Evolutionary conservation across 345 rosid genomes (phyloP).

Genomic region (Melastoma malabathricum): DNA sequence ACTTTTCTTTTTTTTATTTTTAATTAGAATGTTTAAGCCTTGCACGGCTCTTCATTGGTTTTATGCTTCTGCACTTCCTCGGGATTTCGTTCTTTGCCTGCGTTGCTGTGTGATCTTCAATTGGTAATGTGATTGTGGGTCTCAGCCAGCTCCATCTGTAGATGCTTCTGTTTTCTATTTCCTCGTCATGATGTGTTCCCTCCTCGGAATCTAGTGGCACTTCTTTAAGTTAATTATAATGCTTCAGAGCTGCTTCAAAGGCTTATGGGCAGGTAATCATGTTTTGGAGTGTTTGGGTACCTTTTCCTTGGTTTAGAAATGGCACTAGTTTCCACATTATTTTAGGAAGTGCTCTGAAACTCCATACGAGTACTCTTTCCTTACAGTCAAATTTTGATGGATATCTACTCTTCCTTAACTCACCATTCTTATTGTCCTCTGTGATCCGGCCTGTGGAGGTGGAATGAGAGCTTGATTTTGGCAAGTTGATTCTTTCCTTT

Average conservation of each 20-base stretch:
- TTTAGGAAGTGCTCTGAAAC: not conserved
- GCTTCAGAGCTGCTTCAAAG: conserved; percentile 45
- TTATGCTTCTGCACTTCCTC: conserved; percentile 64
- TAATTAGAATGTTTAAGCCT: conserved; percentile 43
- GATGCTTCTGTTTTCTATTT: conserved; percentile 43
- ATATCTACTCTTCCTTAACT: too few relatives aligned
- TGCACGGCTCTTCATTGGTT: conserved; percentile 74
- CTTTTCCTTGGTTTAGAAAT: not conserved
- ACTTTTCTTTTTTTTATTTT: conserved; percentile 20
- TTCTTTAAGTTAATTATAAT: conserved; percentile 34
- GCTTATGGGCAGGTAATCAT: conserved; percentile 47
- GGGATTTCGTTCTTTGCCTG: conserved; percentile 43
- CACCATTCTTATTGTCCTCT: too few relatives aligned
- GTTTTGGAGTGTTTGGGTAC: conserved; percentile 16
- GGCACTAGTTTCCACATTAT: not conserved
- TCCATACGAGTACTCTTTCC: too few relatives aligned
- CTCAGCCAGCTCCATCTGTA: conserved; percentile 37
- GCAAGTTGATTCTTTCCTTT: too few relatives aligned
- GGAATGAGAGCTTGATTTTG: too few relatives aligned
- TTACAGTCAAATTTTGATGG: too few relatives aligned
- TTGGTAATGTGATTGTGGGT: conserved; percentile 45
- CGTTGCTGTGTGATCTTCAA: conserved; percentile 59
- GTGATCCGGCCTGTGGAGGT: too few relatives aligned
- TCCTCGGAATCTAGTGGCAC: conserved; percentile 32
- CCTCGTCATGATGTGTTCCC: conserved; percentile 32